These are phyloP conservation scores for Acer campestre DNA, from an alignment of 345 rosid species.

Conservation along the genomic window DNA sequence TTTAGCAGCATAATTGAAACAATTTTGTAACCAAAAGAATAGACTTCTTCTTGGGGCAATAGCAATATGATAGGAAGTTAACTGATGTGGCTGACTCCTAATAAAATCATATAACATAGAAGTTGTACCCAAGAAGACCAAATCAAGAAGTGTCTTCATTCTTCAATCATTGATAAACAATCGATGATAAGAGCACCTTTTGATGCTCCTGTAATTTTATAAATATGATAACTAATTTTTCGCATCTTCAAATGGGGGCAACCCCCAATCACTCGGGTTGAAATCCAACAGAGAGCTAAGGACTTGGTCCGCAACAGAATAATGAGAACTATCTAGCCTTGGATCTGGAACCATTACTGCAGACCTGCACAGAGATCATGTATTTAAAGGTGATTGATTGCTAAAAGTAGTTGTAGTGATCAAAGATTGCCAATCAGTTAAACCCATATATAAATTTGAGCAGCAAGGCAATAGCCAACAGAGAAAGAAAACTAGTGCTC, in stretches of 20 bases:
- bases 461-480: not conserved
- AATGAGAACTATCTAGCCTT: constrained; percentile 70
- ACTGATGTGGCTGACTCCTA: not conserved
- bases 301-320: constrained; percentile 69
- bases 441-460: not conserved
- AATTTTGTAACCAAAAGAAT: not conserved
- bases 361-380: constrained; percentile 45
- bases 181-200: not conserved
- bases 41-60: not conserved
- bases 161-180: not conserved
- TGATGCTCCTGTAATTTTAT: not conserved
- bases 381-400: not conserved
- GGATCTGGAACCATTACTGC: constrained; percentile 93
- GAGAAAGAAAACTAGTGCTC: not conserved
- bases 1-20: too few relatives aligned
- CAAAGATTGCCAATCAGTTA: not conserved
- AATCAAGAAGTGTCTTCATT: not conserved
- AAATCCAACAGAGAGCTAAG: constrained; percentile 68
- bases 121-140: not conserved
- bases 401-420: not conserved
- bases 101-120: not conserved
- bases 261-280: constrained; percentile 66
- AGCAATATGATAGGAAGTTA: not conserved
- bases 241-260: constrained; percentile 61
- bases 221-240: constrained; percentile 24